Conservation (phyloP, 1,284 basidiomycete genomes). For the Tylopilus sp. region DNA sequence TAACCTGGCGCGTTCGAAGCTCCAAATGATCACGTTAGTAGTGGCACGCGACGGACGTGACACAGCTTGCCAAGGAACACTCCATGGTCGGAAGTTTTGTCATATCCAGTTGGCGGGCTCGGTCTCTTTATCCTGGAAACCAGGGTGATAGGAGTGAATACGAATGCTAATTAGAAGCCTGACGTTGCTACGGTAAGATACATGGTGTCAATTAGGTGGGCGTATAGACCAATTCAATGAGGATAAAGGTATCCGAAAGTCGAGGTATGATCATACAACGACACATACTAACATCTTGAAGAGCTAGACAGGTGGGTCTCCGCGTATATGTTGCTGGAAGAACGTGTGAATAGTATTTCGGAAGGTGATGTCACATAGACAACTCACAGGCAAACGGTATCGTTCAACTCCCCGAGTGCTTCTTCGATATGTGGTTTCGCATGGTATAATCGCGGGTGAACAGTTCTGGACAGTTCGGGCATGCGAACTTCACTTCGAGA, state of each 20-base stretch:
- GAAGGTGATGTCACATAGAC: not conserved
- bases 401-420: constrained; percentile 6
- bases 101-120: constrained; percentile 8
- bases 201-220: constrained; percentile 14
- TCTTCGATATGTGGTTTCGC: constrained; percentile 13
- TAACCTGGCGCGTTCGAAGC: not conserved
- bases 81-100: not conserved
- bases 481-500: constrained; percentile 20
- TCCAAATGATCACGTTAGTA: not conserved
- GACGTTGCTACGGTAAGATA: constrained; percentile 10
- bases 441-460: constrained; percentile 33
- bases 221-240: not conserved
- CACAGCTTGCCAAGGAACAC: constrained; percentile 27
- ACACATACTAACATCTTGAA: not conserved
- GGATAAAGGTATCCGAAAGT: constrained; percentile 5
- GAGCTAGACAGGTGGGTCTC: constrained; percentile 1
- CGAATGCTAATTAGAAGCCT: constrained; percentile 1
- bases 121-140: not conserved
- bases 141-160: constrained; percentile 6
- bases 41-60: not conserved
- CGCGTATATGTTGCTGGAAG: not conserved
- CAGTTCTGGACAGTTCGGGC: constrained; percentile 18
- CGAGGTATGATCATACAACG: not conserved
- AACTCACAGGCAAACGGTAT: constrained; percentile 11
- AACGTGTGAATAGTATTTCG: constrained; percentile 1